Percentiles rank a stretch among this genome's conserved stretches.
Evolutionary conservation across 108 stramenopile species (phyloP).

Genomic region (Licmophora abbreviata): DNA sequence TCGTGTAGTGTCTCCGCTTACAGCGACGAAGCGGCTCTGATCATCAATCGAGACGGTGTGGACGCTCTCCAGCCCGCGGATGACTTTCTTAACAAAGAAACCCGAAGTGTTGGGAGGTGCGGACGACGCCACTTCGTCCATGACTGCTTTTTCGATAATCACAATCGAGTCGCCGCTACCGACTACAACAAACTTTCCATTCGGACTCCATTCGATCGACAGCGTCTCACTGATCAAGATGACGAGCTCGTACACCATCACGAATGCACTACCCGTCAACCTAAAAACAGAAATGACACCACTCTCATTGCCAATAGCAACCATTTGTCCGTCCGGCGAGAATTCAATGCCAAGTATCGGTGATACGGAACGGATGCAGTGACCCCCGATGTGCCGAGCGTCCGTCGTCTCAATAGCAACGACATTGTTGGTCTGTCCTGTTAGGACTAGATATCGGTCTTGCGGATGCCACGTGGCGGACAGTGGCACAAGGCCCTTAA

Average conservation of each 20-base stretch:
- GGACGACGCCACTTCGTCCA: constrained; percentile 6
- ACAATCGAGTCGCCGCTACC: constrained; percentile 37
- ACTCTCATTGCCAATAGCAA: constrained; percentile 58
- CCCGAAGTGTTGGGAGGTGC: constrained; percentile 20
- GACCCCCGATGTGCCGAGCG: constrained; percentile 38
- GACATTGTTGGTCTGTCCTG: constrained; percentile 58
- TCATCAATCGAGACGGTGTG: constrained; percentile 35
- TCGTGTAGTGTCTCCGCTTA: constrained; percentile 23
- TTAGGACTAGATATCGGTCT: constrained; percentile 54
- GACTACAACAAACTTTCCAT: constrained; percentile 40
- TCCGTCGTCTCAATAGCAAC: constrained; percentile 55
- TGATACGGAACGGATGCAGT: constrained; percentile 38
- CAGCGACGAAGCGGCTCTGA: constrained; percentile 38
- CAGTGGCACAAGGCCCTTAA: constrained; percentile 46
- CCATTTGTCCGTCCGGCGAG: constrained; percentile 50
- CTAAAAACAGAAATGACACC: constrained; percentile 56
- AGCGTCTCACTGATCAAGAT: constrained; percentile 29
- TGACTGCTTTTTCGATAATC: constrained; percentile 28
- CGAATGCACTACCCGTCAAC: constrained; percentile 35
- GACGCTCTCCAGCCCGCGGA: constrained; percentile 30
- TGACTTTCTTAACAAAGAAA: constrained; percentile 46
- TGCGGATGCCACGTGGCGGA: constrained; percentile 66
- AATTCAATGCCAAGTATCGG: constrained; percentile 49
- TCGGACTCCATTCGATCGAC: constrained; percentile 56
- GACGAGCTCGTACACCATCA: constrained; percentile 50